These are phyloP conservation scores for Candida ponderosae DNA, from an alignment of 805 yeast genomes.

Conservation along the genomic window DNA sequence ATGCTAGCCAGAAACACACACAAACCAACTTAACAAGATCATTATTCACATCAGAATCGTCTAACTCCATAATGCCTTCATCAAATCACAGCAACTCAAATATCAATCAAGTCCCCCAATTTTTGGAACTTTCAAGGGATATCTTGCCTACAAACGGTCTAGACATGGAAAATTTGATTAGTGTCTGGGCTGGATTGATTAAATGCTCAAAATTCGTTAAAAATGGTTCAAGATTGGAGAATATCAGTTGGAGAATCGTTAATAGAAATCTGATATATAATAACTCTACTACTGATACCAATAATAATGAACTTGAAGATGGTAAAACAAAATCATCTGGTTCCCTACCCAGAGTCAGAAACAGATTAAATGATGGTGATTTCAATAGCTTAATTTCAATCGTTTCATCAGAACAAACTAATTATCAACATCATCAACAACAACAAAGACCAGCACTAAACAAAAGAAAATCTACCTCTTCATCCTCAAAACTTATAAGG, in stretches of 20 bases:
- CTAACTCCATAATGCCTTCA: not conserved
- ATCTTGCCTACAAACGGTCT: slow-evolving; percentile 20
- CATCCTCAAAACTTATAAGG: not conserved
- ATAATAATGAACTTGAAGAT: not conserved
- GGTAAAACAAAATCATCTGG: not conserved
- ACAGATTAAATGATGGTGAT: slow-evolving; percentile 19
- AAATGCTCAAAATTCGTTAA: slow-evolving; percentile 21
- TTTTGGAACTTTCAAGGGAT: slow-evolving; percentile 19
- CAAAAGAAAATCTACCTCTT: not conserved
- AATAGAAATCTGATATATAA: slow-evolving; percentile 17
- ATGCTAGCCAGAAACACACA: too few relatives aligned
- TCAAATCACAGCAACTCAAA: not conserved
- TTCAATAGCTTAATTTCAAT: slow-evolving; percentile 18
- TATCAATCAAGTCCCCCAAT: slow-evolving; percentile 20
- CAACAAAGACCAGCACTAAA: not conserved
- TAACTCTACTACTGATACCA: not conserved
- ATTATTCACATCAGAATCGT: too few relatives aligned
- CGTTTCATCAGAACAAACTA: slow-evolving; percentile 10
- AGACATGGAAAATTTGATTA: slow-evolving; percentile 31
- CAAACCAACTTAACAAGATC: too few relatives aligned
- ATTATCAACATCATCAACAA: slow-evolving; percentile 5
- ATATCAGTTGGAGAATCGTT: slow-evolving; percentile 25
- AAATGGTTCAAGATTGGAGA: slow-evolving; percentile 21
- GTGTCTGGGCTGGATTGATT: slow-evolving; percentile 32
- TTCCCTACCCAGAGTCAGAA: slow-evolving; percentile 2